A percentile compares a stretch with the other conserved stretches of the same genome.
These are phyloP conservation scores for Nicotiana undulata DNA, from an alignment of 257 asterid species.

Conservation along the genomic window DNA sequence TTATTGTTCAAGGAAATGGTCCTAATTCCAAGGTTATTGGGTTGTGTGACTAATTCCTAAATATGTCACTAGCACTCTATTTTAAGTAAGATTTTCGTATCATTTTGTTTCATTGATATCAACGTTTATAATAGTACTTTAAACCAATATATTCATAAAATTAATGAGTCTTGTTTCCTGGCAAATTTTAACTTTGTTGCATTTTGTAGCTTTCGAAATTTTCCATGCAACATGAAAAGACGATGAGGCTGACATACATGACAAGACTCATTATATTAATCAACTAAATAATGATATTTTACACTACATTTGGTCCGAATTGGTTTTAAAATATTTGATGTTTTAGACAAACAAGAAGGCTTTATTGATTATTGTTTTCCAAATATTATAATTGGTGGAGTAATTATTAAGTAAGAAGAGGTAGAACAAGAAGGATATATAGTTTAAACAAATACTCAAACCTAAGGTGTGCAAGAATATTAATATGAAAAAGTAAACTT, in stretches of 20 bases:
- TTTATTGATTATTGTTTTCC: no score
- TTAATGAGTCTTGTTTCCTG: neutral
- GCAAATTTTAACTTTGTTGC: neutral
- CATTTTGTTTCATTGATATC: neutral
- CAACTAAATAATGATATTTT: neutral
- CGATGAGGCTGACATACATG: neutral
- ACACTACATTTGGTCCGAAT: no score
- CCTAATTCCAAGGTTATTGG: neutral
- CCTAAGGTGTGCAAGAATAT: no score
- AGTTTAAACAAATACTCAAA: no score
- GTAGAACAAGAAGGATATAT: no score
- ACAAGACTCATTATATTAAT: neutral
- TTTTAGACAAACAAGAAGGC: no score
- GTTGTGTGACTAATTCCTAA: neutral
- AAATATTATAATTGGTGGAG: no score
- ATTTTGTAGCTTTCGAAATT: neutral
- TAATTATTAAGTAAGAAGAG: no score
- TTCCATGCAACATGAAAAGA: neutral
- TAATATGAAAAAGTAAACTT: no score
- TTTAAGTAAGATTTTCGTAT: neutral
- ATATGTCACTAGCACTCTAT: neutral
- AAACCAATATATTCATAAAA: neutral
- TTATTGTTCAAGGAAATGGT: neutral
- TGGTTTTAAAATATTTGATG: no score
- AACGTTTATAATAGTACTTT: neutral